Conservation (phyloP, 192 early-diverging fungal genomes). For the Coemansia sp. region DNA sequence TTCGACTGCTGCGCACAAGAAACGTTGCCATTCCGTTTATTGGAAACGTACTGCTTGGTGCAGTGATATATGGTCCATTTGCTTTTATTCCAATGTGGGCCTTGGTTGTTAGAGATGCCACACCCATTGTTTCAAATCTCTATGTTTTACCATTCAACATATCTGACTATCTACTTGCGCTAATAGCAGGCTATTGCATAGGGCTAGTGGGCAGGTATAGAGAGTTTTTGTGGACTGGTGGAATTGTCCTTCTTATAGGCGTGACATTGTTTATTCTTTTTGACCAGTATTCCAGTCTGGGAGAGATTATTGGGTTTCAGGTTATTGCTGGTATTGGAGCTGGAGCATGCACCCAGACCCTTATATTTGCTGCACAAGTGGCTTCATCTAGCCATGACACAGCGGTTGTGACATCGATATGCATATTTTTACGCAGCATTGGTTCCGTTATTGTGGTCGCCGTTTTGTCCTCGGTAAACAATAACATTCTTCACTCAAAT, state of each 20-base stretch:
- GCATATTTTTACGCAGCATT: conserved; percentile 65
- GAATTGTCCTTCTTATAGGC: conserved; percentile 62
- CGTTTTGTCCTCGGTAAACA: conserved; percentile 62
- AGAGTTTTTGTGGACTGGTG: conserved; percentile 65
- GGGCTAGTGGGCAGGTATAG: conserved; percentile 60
- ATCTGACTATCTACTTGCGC: conserved; percentile 62
- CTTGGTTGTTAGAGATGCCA: conserved; percentile 47
- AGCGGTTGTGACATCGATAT: conserved; percentile 66
- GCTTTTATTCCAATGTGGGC: conserved; percentile 65
- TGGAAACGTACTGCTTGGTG: conserved; percentile 33
- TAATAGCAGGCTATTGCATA: conserved; percentile 63
- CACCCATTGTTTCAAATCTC: conserved; percentile 71
- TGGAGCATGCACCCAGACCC: conserved; percentile 71
- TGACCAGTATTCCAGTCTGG: conserved; percentile 47
- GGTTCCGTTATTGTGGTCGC: conserved; percentile 64
- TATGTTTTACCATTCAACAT: conserved; percentile 74
- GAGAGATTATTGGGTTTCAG: conserved; percentile 63
- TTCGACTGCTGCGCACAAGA: conserved; percentile 55
- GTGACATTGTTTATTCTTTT: conserved; percentile 63
- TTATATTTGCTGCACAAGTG: conserved; percentile 70
- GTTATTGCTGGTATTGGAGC: conserved; percentile 69
- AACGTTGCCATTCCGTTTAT: conserved; percentile 32
- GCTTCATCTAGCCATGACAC: conserved; percentile 61
- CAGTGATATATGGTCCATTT: conserved; percentile 61
- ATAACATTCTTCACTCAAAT: conserved; percentile 55